Conservation (phyloP, 2,329 filamentous ascomycete genomes). For the Cadophora luteo-olivacea region DNA sequence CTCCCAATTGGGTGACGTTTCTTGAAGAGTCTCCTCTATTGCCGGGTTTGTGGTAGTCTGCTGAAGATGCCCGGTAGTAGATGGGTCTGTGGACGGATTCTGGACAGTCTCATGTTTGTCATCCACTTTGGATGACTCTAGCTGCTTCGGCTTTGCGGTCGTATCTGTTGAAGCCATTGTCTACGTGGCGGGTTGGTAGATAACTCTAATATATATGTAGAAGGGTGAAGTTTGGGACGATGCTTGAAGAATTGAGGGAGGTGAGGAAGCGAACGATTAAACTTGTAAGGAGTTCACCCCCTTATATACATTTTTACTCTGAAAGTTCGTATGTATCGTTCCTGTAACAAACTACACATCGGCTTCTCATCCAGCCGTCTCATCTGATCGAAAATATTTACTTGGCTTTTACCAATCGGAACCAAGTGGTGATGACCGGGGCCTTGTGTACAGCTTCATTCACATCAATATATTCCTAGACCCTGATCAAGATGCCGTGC, state of each 20-base stretch:
- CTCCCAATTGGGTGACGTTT: background rate
- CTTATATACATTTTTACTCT: slow-evolving; percentile 17
- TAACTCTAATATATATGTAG: slow-evolving; percentile 1
- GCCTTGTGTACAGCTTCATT: slow-evolving; percentile 10
- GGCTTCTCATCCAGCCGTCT: background rate
- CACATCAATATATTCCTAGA: background rate
- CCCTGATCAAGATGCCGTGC: background rate
- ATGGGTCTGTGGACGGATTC: background rate
- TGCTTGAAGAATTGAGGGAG: slow-evolving; percentile 4
- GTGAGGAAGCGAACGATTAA: slow-evolving; percentile 1
- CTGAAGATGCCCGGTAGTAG: background rate
- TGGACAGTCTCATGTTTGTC: background rate
- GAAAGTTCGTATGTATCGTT: background rate
- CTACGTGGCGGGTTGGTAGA: background rate
- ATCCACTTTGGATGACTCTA: background rate
- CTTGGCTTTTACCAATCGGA: background rate
- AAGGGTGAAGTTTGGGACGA: background rate
- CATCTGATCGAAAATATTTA: background rate
- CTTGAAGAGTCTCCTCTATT: slow-evolving; percentile 23
- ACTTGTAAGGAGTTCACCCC: slow-evolving; percentile 7
- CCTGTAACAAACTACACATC: slow-evolving; percentile 4
- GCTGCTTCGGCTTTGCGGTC: slow-evolving; percentile 12
- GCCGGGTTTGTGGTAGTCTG: slow-evolving; percentile 17
- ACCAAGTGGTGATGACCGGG: background rate
- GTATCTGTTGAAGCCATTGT: background rate